These are phyloP conservation scores for Globisporangium takayamanum DNA, from an alignment of 352 stramenopile genomes.

Conservation along the genomic window DNA sequence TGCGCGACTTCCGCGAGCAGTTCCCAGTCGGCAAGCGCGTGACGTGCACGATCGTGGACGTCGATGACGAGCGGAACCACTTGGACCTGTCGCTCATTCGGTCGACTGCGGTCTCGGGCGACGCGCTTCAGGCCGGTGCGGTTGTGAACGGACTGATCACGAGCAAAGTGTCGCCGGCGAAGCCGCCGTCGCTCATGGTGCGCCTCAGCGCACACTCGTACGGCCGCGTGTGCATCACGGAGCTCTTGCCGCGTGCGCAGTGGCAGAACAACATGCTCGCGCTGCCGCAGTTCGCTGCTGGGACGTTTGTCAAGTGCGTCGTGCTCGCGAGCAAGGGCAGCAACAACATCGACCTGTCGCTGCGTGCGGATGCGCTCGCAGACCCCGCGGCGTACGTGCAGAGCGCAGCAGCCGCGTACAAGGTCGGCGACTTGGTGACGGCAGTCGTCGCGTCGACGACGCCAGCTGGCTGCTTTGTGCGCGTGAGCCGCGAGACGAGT, in stretches of 20 bases:
- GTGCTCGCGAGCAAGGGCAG: slow-evolving; percentile 42
- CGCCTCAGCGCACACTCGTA: slow-evolving; percentile 69
- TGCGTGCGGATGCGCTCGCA: slow-evolving; percentile 53
- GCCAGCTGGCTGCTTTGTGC: slow-evolving; percentile 92
- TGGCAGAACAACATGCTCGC: slow-evolving; percentile 73
- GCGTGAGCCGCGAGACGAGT: slow-evolving; percentile 81
- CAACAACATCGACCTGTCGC: slow-evolving; percentile 66
- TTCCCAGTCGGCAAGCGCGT: slow-evolving; percentile 80
- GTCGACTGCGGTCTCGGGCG: slow-evolving; percentile 19
- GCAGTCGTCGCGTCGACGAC: slow-evolving; percentile 90
- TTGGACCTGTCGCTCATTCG: slow-evolving; percentile 70
- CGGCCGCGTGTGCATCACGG: slow-evolving; percentile 77
- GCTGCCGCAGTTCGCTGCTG: slow-evolving; percentile 52
- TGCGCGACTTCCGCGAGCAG: slow-evolving; percentile 53
- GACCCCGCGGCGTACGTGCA: slow-evolving; percentile 52
- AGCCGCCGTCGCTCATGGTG: slow-evolving; percentile 81
- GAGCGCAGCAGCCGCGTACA: slow-evolving; percentile 24
- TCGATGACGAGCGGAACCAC: slow-evolving; percentile 67
- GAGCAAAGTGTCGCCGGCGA: slow-evolving; percentile 62
- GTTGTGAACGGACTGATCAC: slow-evolving; percentile 73
- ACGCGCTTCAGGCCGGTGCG: slow-evolving; percentile 29
- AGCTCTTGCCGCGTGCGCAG: slow-evolving; percentile 44
- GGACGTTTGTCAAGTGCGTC: slow-evolving; percentile 66
- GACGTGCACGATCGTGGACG: slow-evolving; percentile 49
- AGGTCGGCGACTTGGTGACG: slow-evolving; percentile 84